Conservation (phyloP, 108 stramenopile genomes). For the Skeletonema tropicum region DNA sequence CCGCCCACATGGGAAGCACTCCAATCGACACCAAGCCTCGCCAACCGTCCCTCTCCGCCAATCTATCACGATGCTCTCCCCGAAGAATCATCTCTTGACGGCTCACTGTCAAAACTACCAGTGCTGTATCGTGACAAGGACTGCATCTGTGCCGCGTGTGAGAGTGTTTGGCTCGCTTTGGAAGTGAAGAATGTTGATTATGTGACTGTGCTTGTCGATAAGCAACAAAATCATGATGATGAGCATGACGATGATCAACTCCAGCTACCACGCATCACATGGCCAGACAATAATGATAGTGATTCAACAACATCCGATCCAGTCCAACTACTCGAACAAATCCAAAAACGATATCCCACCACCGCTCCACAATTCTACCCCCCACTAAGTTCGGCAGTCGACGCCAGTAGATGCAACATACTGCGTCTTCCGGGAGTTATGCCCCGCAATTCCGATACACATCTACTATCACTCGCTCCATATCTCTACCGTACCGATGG, state of each 20-base stretch:
- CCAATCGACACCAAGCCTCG: constrained; percentile 13
- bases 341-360: constrained; percentile 29
- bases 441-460: constrained; percentile 33
- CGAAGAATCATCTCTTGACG: background rate
- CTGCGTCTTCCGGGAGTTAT: constrained; percentile 24
- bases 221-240: background rate
- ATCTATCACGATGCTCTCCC: constrained; percentile 21
- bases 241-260: background rate
- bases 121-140: constrained; percentile 39
- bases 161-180: constrained; percentile 39
- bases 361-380: constrained; percentile 31
- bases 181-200: constrained; percentile 40
- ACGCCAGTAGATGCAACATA: constrained; percentile 22
- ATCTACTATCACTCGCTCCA: constrained; percentile 6
- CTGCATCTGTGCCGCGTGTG: constrained; percentile 25
- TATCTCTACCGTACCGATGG: constrained; percentile 29
- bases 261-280: constrained; percentile 9
- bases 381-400: constrained; percentile 25
- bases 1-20: constrained; percentile 31
- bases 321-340: constrained; percentile 43
- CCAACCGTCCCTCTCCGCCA: constrained; percentile 14
- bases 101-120: background rate
- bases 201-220: constrained; percentile 34
- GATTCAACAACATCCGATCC: constrained; percentile 12
- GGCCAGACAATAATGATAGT: constrained; percentile 13